Conservation (phyloP, 2,329 filamentous ascomycete genomes). For the Helotiales sp. region DNA sequence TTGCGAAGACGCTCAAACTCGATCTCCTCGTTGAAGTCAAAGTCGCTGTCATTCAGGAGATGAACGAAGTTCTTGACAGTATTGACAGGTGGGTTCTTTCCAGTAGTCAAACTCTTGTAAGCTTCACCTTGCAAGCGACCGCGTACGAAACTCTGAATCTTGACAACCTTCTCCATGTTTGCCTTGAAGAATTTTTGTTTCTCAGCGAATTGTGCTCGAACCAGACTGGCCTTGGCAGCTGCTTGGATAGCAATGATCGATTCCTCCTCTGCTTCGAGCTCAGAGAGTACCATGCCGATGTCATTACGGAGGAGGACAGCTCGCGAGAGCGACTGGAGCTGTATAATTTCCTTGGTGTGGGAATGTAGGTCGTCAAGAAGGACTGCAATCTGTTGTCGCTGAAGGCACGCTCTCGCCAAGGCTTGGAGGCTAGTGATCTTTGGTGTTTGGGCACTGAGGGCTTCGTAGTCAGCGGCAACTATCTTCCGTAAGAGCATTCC, state of each 20-base stretch:
- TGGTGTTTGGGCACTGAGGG: constrained; percentile 57
- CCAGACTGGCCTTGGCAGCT: constrained; percentile 68
- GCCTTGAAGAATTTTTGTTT: constrained; percentile 88
- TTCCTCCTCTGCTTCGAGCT: constrained; percentile 84
- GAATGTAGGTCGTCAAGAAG: constrained; percentile 71
- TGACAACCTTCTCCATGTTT: constrained; percentile 99
- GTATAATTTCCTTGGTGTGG: constrained; percentile 64
- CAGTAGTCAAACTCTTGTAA: constrained; percentile 94
- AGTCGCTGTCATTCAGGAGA: constrained; percentile 94
- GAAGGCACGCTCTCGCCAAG: constrained; percentile 62
- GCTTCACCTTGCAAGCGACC: constrained; percentile 95
- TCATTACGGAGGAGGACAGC: constrained; percentile 77
- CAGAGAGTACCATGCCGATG: constrained; percentile 71
- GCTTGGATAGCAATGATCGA: constrained; percentile 74
- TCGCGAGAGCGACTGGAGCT: constrained; percentile 74
- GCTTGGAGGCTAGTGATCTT: constrained; percentile 66
- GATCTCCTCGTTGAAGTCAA: constrained; percentile 98
- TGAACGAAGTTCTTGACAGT: constrained; percentile 99
- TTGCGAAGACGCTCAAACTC: constrained; percentile 95
- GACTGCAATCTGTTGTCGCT: constrained; percentile 58
- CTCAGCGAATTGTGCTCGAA: constrained; percentile 75
- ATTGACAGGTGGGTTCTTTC: constrained; percentile 94
- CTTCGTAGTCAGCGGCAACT: constrained; percentile 49
- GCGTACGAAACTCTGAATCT: constrained; percentile 95
- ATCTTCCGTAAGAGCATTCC: constrained; percentile 60